phyloP scores from a whole-genome alignment of 2,329 filamentous ascomycete species.

The Dichotomopilus funicola region DNA sequence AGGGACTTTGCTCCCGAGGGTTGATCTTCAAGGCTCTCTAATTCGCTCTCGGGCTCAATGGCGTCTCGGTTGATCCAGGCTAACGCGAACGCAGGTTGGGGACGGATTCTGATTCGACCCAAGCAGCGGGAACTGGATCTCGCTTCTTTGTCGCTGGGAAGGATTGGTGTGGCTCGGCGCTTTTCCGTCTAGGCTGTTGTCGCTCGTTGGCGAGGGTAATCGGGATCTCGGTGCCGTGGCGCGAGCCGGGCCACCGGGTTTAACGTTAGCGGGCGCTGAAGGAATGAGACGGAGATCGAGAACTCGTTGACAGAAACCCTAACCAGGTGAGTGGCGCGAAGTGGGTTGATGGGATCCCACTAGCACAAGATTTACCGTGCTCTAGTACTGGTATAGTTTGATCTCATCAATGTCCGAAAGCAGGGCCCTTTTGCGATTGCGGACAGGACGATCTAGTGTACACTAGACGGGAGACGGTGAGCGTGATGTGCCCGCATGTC shows the following conservation, averaged over 20 bases:
- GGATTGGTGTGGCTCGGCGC: not conserved
- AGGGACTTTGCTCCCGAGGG: too few species aligned
- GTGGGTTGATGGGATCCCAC: too few species aligned
- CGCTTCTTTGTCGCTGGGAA: not conserved
- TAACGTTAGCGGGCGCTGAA: too few species aligned
- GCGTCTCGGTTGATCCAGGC: not conserved
- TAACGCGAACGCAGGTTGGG: not conserved
- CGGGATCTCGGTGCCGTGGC: too few species aligned
- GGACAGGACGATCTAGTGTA: not conserved
- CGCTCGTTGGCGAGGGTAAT: too few species aligned
- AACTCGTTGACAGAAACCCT: too few species aligned
- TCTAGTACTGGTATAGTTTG: too few species aligned
- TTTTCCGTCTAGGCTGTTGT: not conserved
- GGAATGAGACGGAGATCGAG: too few species aligned
- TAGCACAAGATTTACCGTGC: too few species aligned
- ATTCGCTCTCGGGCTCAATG: not conserved
- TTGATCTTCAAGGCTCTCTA: not conserved
- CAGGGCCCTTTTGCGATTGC: not conserved
- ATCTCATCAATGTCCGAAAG: not conserved
- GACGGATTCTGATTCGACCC: conserved; percentile 2
- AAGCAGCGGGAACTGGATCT: not conserved
- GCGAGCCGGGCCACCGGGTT: too few species aligned
- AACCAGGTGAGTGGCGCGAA: too few species aligned
- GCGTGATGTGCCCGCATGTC: conserved; percentile 2
- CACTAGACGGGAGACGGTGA: not conserved